phyloP scores from a whole-genome alignment of 1,284 basidiomycete species.

The Cerrena zonata region DNA sequence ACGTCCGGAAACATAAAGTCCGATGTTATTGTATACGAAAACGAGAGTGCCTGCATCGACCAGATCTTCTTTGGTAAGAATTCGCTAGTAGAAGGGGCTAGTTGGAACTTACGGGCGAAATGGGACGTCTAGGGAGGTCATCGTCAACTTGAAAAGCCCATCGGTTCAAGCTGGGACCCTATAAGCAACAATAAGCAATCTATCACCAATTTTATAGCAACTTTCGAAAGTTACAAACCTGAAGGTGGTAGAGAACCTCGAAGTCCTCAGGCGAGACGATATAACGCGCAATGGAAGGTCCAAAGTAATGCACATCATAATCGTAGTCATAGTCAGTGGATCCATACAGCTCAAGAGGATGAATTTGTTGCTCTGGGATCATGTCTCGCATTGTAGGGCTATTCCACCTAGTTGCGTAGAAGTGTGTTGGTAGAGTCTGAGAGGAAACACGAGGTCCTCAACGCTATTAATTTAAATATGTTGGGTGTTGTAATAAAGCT shows the following conservation, averaged over 20 bases:
- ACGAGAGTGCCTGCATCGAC: neutral
- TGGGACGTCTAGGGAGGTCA: neutral
- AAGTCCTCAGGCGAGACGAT: neutral
- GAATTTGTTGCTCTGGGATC: neutral
- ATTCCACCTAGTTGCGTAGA: too few species aligned
- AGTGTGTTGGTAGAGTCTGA: too few species aligned
- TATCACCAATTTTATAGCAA: neutral
- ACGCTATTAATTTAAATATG: too few species aligned
- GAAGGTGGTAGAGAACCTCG: neutral
- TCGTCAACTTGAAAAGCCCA: neutral
- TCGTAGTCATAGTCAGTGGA: constrained; percentile 10
- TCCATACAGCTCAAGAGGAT: neutral
- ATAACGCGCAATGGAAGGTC: constrained; percentile 4
- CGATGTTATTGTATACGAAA: constrained; percentile 6
- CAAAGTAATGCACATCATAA: constrained; percentile 3
- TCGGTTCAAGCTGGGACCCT: neutral
- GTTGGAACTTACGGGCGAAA: neutral
- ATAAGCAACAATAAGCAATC: neutral
- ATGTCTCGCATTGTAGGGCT: neutral
- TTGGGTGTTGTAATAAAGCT: too few species aligned
- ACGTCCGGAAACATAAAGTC: constrained; percentile 8
- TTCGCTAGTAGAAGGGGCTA: neutral
- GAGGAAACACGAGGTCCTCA: too few species aligned
- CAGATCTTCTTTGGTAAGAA: neutral
- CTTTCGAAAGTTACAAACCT: neutral